Percentiles rank a stretch among this genome's conserved stretches.
phyloP scores from a whole-genome alignment of 768 basidiomycete species.

The Boletellus sp. region DNA sequence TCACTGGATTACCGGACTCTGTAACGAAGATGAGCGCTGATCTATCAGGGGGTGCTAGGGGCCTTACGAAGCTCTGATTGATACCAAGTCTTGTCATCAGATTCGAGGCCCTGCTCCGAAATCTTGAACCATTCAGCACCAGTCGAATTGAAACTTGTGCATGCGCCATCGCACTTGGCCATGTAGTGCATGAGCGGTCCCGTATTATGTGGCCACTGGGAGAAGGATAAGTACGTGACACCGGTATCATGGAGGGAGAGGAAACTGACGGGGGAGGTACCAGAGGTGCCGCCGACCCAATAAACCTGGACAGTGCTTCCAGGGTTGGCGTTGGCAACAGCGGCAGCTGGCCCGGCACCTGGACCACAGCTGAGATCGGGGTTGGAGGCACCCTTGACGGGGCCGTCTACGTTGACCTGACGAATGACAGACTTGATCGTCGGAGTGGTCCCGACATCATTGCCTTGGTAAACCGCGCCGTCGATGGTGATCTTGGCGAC shows the following conservation, averaged over 20 bases:
- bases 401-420: slow-evolving; percentile 39
- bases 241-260: neutral
- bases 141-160: slow-evolving; percentile 51
- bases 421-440: slow-evolving; percentile 38
- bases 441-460: slow-evolving; percentile 25
- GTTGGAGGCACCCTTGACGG: slow-evolving; percentile 56
- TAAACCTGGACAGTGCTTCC: slow-evolving; percentile 50
- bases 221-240: neutral
- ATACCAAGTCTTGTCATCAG: slow-evolving; percentile 40
- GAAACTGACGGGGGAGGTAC: slow-evolving; percentile 25
- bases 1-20: slow-evolving; percentile 40
- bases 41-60: neutral
- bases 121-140: slow-evolving; percentile 74
- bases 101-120: slow-evolving; percentile 44
- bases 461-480: slow-evolving; percentile 28
- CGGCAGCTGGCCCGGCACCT: slow-evolving; percentile 43
- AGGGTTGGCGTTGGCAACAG: slow-evolving; percentile 52
- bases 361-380: slow-evolving; percentile 55
- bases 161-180: slow-evolving; percentile 55
- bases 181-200: slow-evolving; percentile 75
- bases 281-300: slow-evolving; percentile 46
- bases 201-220: slow-evolving; percentile 50
- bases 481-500: slow-evolving; percentile 27
- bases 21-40: neutral
- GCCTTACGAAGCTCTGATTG: slow-evolving; percentile 46